Conservation (phyloP, 2,329 filamentous ascomycete species). For the Trichoderma sp. region DNA sequence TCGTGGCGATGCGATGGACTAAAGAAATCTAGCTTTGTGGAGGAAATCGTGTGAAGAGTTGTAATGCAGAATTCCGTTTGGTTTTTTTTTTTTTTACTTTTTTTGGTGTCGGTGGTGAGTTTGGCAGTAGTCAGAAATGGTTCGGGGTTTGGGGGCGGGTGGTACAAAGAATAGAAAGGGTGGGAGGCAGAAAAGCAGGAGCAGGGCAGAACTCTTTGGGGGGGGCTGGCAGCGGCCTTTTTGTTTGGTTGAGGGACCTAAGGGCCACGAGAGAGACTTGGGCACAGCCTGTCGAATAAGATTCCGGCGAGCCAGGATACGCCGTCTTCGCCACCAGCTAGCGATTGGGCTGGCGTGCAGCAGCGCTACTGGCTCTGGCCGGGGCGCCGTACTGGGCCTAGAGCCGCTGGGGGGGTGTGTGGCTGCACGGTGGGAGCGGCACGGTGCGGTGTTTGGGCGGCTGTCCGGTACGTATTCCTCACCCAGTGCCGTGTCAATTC, state of each 20-base stretch:
- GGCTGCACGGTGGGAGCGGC: background rate
- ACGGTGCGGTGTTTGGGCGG: background rate
- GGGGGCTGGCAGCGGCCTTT: conserved; percentile 27
- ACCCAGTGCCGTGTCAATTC: no score
- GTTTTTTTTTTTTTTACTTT: background rate
- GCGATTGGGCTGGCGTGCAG: conserved; percentile 32
- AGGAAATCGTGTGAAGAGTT: background rate
- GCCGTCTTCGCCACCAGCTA: conserved; percentile 32
- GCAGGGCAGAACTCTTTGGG: conserved; percentile 16
- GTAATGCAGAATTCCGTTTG: background rate
- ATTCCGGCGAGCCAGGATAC: conserved; percentile 25
- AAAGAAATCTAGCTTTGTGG: background rate
- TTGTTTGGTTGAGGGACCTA: conserved; percentile 24
- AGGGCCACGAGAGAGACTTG: conserved; percentile 26
- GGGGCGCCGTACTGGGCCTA: background rate
- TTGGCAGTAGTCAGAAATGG: conserved; percentile 19
- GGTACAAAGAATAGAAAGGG: conserved; percentile 23
- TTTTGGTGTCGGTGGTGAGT: conserved; percentile 10
- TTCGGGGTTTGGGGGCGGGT: conserved; percentile 21
- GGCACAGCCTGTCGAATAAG: conserved; percentile 32
- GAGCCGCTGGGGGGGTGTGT: background rate
- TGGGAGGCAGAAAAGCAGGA: conserved; percentile 17
- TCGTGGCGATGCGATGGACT: background rate
- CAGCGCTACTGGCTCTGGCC: conserved; percentile 21
- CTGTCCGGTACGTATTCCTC: no score